Conservation (phyloP, 2,329 filamentous ascomycete species). For the Colletotrichum caudatum region DNA sequence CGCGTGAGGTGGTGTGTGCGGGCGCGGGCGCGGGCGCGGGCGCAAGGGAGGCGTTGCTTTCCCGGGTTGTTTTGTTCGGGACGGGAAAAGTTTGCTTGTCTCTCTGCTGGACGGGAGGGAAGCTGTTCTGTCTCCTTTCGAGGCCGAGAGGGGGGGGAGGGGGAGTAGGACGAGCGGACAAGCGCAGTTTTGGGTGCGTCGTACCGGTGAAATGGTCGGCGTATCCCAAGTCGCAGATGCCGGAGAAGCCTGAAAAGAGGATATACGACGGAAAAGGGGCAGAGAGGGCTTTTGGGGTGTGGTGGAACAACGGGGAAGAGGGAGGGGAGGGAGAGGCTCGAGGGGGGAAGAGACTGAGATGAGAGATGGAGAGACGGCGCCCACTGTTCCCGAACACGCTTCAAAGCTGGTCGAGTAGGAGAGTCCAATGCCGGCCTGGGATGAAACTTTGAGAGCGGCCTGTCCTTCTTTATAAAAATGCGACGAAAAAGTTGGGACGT, state of each 20-base stretch:
- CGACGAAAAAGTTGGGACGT: constrained; percentile 22
- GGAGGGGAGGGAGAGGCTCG: neutral
- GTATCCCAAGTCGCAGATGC: neutral
- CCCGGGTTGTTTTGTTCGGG: neutral
- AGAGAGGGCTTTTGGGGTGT: constrained; percentile 11
- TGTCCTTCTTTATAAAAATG: constrained; percentile 9
- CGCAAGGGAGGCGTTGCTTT: neutral
- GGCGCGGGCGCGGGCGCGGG: neutral
- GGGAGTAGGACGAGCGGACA: neutral
- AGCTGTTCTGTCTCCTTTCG: neutral
- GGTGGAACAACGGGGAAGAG: constrained; percentile 21
- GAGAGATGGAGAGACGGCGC: neutral
- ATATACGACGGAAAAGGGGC: too few relatives aligned
- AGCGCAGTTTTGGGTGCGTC: neutral
- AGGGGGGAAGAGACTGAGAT: neutral
- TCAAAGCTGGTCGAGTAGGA: neutral
- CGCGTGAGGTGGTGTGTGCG: neutral
- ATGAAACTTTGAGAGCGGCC: constrained; percentile 11
- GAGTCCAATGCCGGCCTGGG: neutral
- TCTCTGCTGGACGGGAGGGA: too few relatives aligned
- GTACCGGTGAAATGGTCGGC: constrained; percentile 1
- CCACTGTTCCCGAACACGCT: neutral
- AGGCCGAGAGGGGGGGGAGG: neutral
- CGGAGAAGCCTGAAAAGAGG: too few relatives aligned
- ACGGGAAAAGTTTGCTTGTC: neutral